Evolutionary conservation across 768 basidiomycete species (phyloP), one percentile per base, ranked within the genome.

Genomic region (Russula compacta): DNA sequence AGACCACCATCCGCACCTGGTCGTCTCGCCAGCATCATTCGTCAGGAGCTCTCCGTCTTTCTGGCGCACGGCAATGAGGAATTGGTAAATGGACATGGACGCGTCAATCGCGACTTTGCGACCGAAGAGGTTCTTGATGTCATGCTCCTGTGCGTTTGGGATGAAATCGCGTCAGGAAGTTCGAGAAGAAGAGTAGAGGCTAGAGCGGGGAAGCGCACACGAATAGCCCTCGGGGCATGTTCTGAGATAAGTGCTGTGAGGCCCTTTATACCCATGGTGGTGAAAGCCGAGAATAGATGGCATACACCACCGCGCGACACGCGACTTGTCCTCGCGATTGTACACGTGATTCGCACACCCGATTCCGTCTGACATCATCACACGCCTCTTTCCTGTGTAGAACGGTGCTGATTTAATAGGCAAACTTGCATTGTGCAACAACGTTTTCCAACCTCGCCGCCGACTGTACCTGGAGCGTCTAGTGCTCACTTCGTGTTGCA

Each of bases 21-120:
- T 99, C 4, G 93, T 97, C 71, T 99, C 97, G 17, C 97, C 97
- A 0, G 87, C 85, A n/a, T 98, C 95, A 70, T 98, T 98, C 68
- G 88, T 95, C 66, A 99, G 81, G 79, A 95, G 83, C 73, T 98
- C 93, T 19, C 97, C 97, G 71, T 98, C 97, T 71, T 85, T 87
- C 73, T 95, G 94, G 35, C 97, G 82, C 11, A 98, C 97, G 19
- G 97, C 97, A 60, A 99, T 98, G 61, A 99, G 83, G 74, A 99
- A 99, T 71, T 95, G 93, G 79, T 94, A 95, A 54, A 95, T 94
- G 2, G 87, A 90, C 91, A 94, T 93, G 62, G 91, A 94, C 71
- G 97, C 97, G 79, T 99, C 97, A 66, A 99, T 92, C 61, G 95
- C 95, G 66, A 98, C 94, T 77, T 98, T 98, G 68, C 97, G 86